phyloP scores from a whole-genome alignment of 371 early-diverging fungal genomes.

The Mucor velutinosus region DNA sequence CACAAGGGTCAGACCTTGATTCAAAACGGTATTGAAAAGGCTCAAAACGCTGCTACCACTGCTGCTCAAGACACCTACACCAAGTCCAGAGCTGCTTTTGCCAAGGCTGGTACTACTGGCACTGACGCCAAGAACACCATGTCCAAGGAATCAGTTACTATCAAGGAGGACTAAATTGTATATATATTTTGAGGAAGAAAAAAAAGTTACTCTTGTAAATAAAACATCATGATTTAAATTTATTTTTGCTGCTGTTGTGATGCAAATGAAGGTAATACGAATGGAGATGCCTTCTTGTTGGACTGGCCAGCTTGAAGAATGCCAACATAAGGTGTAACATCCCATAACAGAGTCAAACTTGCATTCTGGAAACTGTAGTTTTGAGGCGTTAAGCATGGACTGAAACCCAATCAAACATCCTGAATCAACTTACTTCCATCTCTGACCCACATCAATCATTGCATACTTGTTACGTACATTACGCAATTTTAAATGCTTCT shows the following conservation, averaged over 20 bases:
- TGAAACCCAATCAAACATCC: background rate
- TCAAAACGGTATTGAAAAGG: slow-evolving; percentile 17
- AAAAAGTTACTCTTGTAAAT: background rate
- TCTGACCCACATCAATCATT: slow-evolving; percentile 64
- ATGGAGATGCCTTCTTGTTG: slow-evolving; percentile 1
- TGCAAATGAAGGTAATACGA: slow-evolving; percentile 20
- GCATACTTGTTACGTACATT: slow-evolving; percentile 78
- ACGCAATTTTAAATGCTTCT: slow-evolving; percentile 63
- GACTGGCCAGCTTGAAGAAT: slow-evolving; percentile 61
- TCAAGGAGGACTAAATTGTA: slow-evolving; percentile 23
- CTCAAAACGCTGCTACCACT: slow-evolving; percentile 24
- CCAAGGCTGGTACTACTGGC: slow-evolving; percentile 32
- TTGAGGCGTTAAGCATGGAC: background rate
- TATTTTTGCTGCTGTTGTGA: slow-evolving; percentile 1
- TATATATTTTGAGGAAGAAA: slow-evolving; percentile 1
- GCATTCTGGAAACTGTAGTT: slow-evolving; percentile 52
- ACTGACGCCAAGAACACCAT: slow-evolving; percentile 40
- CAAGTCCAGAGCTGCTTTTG: slow-evolving; percentile 26
- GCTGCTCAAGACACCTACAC: slow-evolving; percentile 24
- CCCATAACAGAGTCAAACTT: slow-evolving; percentile 84
- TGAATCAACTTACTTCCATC: slow-evolving; percentile 61
- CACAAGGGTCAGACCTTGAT: slow-evolving; percentile 39
- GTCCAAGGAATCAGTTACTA: slow-evolving; percentile 17
- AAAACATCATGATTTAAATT: background rate
- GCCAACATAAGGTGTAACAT: slow-evolving; percentile 89